phyloP scores from a whole-genome alignment of 768 basidiomycete species.

The Auricularia sp. region DNA sequence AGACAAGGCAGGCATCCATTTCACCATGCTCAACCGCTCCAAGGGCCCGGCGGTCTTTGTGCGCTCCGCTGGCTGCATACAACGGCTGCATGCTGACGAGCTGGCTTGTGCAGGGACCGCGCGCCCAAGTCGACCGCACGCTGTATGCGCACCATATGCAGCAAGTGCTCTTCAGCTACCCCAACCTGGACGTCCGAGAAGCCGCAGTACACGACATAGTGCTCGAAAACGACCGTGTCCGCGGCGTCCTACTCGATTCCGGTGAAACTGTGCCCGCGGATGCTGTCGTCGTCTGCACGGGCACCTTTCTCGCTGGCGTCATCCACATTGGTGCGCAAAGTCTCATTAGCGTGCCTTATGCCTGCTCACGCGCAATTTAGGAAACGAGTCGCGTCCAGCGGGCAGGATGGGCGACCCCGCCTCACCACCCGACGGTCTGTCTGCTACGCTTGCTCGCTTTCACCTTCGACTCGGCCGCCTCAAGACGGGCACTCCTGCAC shows the following conservation, averaged over 20 bases:
- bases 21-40: constrained; percentile 74
- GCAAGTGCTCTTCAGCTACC: constrained; percentile 48
- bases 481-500: constrained; percentile 75
- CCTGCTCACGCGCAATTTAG: neutral
- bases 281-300: constrained; percentile 74
- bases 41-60: constrained; percentile 90
- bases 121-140: constrained; percentile 81
- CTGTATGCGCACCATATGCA: constrained; percentile 83
- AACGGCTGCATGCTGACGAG: too few species aligned
- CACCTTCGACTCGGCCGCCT: constrained; percentile 77
- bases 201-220: constrained; percentile 74
- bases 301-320: constrained; percentile 85
- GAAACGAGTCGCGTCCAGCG: constrained; percentile 56
- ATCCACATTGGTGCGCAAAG: constrained; percentile 64
- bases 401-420: constrained; percentile 67
- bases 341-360: neutral
- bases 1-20: constrained; percentile 87
- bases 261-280: constrained; percentile 63
- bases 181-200: constrained; percentile 56
- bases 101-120: constrained; percentile 49
- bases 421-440: constrained; percentile 50
- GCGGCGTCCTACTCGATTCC: constrained; percentile 60
- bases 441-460: constrained; percentile 58
- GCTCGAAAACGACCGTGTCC: constrained; percentile 34
- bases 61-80: constrained; percentile 13